phyloP scores from a whole-genome alignment of 306 rosid species.

The Sindora glabra region DNA sequence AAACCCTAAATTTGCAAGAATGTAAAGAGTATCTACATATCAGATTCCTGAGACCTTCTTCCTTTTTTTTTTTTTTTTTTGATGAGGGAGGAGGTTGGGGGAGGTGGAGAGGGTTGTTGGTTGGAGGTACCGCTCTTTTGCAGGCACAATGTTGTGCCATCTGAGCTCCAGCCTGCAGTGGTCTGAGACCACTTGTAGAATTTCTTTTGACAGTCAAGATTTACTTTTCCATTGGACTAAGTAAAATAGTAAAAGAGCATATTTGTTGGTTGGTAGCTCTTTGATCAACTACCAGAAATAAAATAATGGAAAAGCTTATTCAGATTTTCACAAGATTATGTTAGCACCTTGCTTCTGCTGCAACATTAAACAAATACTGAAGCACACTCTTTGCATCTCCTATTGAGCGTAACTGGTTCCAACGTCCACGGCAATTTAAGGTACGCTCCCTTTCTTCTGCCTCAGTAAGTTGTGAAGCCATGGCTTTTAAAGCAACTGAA shows the following conservation, averaged over 20 bases:
- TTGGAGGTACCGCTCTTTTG: too few relatives aligned
- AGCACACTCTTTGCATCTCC: constrained; percentile 73
- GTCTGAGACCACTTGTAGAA: background rate
- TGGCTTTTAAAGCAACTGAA: constrained; percentile 51
- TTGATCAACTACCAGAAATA: background rate
- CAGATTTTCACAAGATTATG: constrained; percentile 13
- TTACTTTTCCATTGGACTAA: background rate
- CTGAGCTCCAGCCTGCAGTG: too few relatives aligned
- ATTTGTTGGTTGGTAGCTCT: background rate
- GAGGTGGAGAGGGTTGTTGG: too few relatives aligned
- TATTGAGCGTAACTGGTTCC: constrained; percentile 75
- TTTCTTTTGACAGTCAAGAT: background rate
- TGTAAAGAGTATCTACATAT: too few relatives aligned
- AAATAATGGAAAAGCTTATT: constrained; percentile 4
- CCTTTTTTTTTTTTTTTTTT: too few relatives aligned
- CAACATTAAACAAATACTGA: constrained; percentile 49
- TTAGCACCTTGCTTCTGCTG: constrained; percentile 64
- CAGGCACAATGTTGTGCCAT: too few relatives aligned
- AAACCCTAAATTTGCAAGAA: too few relatives aligned
- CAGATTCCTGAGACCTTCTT: too few relatives aligned
- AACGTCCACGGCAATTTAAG: constrained; percentile 56
- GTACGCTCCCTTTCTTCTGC: constrained; percentile 64
- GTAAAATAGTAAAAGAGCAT: background rate
- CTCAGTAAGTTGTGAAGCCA: constrained; percentile 72
- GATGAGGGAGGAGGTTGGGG: too few relatives aligned